Percentiles rank a stretch among this genome's conserved stretches.
These are phyloP conservation scores for Claviceps digitariae DNA, from an alignment of 2,329 filamentous ascomycete species.

Conservation along the genomic window DNA sequence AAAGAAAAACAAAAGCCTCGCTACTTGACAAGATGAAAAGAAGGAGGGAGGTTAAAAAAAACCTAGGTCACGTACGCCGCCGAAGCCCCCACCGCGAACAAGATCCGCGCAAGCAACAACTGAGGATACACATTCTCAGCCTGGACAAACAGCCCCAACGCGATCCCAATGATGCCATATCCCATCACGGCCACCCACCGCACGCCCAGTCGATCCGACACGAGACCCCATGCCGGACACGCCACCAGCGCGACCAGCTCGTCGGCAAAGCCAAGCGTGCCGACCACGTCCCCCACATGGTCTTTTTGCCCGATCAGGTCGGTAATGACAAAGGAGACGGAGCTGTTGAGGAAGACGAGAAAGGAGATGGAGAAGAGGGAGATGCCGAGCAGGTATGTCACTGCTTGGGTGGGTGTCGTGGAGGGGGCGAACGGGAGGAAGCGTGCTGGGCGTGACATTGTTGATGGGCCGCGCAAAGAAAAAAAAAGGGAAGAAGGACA, in stretches of 20 bases:
- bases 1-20: no score
- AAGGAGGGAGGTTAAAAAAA: not conserved
- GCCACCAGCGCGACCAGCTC: conserved; percentile 71
- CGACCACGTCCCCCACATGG: conserved; percentile 66
- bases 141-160: conserved; percentile 72
- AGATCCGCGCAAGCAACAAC: conserved; percentile 65
- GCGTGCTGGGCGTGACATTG: conserved; percentile 25
- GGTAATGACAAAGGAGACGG: conserved; percentile 72
- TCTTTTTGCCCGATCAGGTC: conserved; percentile 64
- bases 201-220: conserved; percentile 66
- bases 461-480: not conserved
- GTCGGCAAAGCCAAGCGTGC: conserved; percentile 73
- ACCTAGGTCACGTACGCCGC: conserved; percentile 46
- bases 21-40: not conserved
- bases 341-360: conserved; percentile 79
- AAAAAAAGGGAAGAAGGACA: not conserved
- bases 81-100: conserved; percentile 87
- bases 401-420: conserved; percentile 48
- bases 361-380: conserved; percentile 81
- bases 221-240: conserved; percentile 65
- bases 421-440: conserved; percentile 44
- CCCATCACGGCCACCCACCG: conserved; percentile 60
- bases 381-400: conserved; percentile 68
- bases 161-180: conserved; percentile 66
- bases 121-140: conserved; percentile 80